These are phyloP conservation scores for Heritiera littoralis DNA, from an alignment of 345 rosid species.

Conservation along the genomic window DNA sequence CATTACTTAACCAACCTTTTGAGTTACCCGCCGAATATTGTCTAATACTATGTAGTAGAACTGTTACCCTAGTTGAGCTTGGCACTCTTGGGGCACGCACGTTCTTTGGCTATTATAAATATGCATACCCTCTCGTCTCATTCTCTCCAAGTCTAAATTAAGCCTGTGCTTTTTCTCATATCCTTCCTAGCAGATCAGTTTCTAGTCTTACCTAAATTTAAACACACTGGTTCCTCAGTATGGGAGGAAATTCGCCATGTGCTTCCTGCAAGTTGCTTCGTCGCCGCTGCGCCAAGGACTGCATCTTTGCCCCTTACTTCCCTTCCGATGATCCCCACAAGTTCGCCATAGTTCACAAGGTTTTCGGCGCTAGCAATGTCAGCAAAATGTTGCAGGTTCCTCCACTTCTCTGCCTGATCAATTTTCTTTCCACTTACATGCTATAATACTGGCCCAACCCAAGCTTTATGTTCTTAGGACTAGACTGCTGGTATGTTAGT, in stretches of 20 bases:
- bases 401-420: too few relatives aligned
- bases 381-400: conserved; percentile 71
- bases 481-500: too few relatives aligned
- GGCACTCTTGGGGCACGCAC: not conserved
- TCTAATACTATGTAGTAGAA: too few relatives aligned
- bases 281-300: conserved; percentile 67
- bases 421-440: too few relatives aligned
- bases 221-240: conserved; percentile 1
- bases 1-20: too few relatives aligned
- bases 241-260: conserved; percentile 59
- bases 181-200: not conserved
- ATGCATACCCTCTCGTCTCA: not conserved
- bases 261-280: conserved; percentile 70
- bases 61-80: not conserved
- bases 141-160: not conserved
- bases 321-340: conserved; percentile 65
- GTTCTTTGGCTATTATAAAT: conserved; percentile 17
- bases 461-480: not conserved
- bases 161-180: not conserved
- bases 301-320: conserved; percentile 69
- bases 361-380: conserved; percentile 72
- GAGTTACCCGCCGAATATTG: too few relatives aligned
- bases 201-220: not conserved
- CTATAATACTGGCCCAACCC: too few relatives aligned
- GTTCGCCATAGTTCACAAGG: conserved; percentile 69